These are phyloP conservation scores for Juglanconis sp. DNA, from an alignment of 2,329 filamentous ascomycete species.

Conservation along the genomic window DNA sequence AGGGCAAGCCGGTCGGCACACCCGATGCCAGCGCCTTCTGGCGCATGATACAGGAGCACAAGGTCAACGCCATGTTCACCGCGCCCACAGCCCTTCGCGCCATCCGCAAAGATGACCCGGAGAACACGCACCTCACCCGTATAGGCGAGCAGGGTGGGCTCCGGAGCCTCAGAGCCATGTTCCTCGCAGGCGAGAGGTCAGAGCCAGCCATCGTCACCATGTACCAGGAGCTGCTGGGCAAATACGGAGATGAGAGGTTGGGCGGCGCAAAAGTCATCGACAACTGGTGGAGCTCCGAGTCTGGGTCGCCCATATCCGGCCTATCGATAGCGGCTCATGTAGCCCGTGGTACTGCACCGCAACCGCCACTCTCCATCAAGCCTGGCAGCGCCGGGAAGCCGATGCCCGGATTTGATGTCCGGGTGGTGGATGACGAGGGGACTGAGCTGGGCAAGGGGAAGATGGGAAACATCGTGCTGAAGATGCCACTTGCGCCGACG, in stretches of 20 bases:
- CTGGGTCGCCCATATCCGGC: slow-evolving; percentile 57
- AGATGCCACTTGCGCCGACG: slow-evolving; percentile 77
- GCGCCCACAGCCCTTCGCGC: slow-evolving; percentile 84
- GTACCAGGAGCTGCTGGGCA: slow-evolving; percentile 70
- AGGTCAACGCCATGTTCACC: slow-evolving; percentile 79
- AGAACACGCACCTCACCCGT: slow-evolving; percentile 62
- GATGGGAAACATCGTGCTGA: slow-evolving; percentile 92
- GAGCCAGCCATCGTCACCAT: slow-evolving; percentile 81
- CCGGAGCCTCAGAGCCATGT: slow-evolving; percentile 69
- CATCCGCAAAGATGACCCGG: slow-evolving; percentile 80
- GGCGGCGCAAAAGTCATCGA: slow-evolving; percentile 58
- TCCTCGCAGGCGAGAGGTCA: slow-evolving; percentile 84
- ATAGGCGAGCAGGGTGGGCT: slow-evolving; percentile 68
- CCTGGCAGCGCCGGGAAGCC: slow-evolving; percentile 87
- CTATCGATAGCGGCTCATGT: slow-evolving; percentile 55
- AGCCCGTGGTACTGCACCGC: slow-evolving; percentile 32
- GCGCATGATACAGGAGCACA: slow-evolving; percentile 80
- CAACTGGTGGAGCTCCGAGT: slow-evolving; percentile 62
- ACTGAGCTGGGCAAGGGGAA: slow-evolving; percentile 64
- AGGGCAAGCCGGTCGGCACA: slow-evolving; percentile 91
- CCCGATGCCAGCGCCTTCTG: slow-evolving; percentile 86
- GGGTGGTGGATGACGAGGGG: slow-evolving; percentile 78
- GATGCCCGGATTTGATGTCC: slow-evolving; percentile 87
- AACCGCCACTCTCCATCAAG: slow-evolving; percentile 60
- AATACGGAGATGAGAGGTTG: slow-evolving; percentile 54